A percentile compares a stretch with the other conserved stretches of the same genome.
phyloP scores from a whole-genome alignment of 2,329 filamentous ascomycete genomes.

The Lecanicillium sp. region DNA sequence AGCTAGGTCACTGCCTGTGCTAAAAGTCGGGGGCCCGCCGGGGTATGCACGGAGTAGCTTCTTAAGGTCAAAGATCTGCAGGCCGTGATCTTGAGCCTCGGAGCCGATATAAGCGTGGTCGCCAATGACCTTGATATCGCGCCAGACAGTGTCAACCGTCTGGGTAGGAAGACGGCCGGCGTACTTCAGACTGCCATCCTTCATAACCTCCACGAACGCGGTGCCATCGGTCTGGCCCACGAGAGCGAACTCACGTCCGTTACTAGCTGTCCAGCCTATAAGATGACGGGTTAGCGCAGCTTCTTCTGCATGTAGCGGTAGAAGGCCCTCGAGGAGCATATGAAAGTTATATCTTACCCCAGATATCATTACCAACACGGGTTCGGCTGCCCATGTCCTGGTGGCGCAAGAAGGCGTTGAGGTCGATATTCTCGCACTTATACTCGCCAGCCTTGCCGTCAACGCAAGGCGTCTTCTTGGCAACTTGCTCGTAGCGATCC shows the following conservation, averaged over 20 bases:
- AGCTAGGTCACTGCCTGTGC: conserved; percentile 22
- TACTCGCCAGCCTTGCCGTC: conserved; percentile 25
- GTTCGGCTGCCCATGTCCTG: conserved; percentile 24
- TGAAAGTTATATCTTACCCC: conserved; percentile 14
- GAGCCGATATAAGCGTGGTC: conserved; percentile 29
- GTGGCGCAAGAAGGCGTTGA: conserved; percentile 28
- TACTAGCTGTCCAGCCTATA: conserved; percentile 10
- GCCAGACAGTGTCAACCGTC: conserved; percentile 24
- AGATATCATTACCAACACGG: conserved; percentile 26
- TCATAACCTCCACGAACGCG: conserved; percentile 36
- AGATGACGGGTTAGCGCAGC: background rate
- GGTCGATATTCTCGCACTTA: conserved; percentile 26
- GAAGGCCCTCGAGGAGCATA: background rate
- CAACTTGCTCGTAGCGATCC: conserved; percentile 9
- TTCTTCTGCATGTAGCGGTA: too few relatives aligned
- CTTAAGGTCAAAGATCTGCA: conserved; percentile 57
- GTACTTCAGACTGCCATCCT: conserved; percentile 33
- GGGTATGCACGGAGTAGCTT: conserved; percentile 38
- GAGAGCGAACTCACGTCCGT: conserved; percentile 36
- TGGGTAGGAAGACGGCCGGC: conserved; percentile 36
- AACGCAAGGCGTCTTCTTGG: conserved; percentile 13
- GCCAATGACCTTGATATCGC: conserved; percentile 32
- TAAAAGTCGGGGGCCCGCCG: conserved; percentile 22
- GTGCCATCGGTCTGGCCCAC: conserved; percentile 39
- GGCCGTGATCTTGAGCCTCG: conserved; percentile 40